Evolutionary conservation across 2,329 filamentous ascomycete species (phyloP).

Genomic region (Apiospora phragmitis): DNA sequence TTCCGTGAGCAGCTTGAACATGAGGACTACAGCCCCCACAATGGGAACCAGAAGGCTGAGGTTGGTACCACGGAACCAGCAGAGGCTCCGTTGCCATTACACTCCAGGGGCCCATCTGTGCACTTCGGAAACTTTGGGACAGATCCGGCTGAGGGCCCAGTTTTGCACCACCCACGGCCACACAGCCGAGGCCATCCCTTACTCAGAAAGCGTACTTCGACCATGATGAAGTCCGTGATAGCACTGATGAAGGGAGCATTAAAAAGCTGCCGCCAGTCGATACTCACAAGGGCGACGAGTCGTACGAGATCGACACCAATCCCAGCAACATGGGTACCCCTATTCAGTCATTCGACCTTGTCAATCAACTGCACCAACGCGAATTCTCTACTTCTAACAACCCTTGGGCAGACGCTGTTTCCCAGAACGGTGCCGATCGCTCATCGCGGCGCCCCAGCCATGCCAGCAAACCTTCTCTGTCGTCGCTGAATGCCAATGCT

Average conservation of each 20-base stretch:
- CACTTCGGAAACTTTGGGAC: conserved; percentile 55
- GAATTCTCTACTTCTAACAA: conserved; percentile 60
- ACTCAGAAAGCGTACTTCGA: conserved; percentile 66
- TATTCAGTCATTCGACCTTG: conserved; percentile 49
- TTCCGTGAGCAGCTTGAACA: conserved; percentile 78
- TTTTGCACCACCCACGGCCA: conserved; percentile 72
- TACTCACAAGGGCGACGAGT: conserved; percentile 46
- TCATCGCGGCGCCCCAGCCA: conserved; percentile 54
- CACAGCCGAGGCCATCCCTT: conserved; percentile 70
- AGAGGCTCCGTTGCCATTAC: conserved; percentile 28
- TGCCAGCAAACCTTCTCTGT: conserved; percentile 68
- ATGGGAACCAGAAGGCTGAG: conserved; percentile 39
- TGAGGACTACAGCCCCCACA: conserved; percentile 71
- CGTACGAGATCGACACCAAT: conserved; percentile 71
- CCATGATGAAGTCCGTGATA: conserved; percentile 47
- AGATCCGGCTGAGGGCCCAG: conserved; percentile 53
- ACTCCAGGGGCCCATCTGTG: conserved; percentile 46
- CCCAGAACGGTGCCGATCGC: conserved; percentile 37
- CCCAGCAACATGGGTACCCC: conserved; percentile 72
- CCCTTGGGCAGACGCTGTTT: conserved; percentile 59
- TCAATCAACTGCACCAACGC: conserved; percentile 51
- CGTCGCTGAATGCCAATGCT: conserved; percentile 85
- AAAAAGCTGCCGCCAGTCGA: conserved; percentile 40
- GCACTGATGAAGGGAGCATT: conserved; percentile 37
- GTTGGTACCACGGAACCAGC: conserved; percentile 21